These are phyloP conservation scores for Aegilops tauschii DNA, from an alignment of 176 grass and related monocot species.

Conservation along the genomic window DNA sequence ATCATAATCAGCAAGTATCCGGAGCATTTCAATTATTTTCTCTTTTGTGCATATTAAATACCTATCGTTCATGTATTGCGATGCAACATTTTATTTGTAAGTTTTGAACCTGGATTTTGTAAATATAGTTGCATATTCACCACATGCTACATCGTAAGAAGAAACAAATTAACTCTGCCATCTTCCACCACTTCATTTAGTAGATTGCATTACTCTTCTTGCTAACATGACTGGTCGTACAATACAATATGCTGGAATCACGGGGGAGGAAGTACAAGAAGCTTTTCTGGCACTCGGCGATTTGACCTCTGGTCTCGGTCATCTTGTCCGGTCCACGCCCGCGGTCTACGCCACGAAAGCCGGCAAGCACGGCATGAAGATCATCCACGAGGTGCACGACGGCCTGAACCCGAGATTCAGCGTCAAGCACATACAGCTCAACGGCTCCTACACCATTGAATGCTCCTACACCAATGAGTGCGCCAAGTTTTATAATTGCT, in stretches of 20 bases:
- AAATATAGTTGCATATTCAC: slow-evolving; percentile 44
- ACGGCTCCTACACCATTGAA: slow-evolving; percentile 41
- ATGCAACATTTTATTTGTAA: too few relatives aligned
- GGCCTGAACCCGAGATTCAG: slow-evolving; percentile 38
- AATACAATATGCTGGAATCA: too few relatives aligned
- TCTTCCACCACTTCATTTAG: too few relatives aligned
- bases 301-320: slow-evolving; percentile 68
- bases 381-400: slow-evolving; percentile 64
- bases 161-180: not conserved
- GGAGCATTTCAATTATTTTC: too few relatives aligned
- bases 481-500: too few relatives aligned
- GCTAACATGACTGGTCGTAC: slow-evolving; percentile 7
- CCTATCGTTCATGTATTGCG: too few relatives aligned
- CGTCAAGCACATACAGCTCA: slow-evolving; percentile 56
- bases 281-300: slow-evolving; percentile 77
- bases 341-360: slow-evolving; percentile 64
- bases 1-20: too few relatives aligned
- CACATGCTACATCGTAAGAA: slow-evolving; percentile 82
- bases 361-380: slow-evolving; percentile 87
- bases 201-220: not conserved
- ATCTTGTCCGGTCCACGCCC: slow-evolving; percentile 49
- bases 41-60: too few relatives aligned
- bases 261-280: slow-evolving; percentile 85
- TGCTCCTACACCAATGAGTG: not conserved
- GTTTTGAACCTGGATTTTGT: too few relatives aligned